Evolutionary conservation across 2,329 filamentous ascomycete species (phyloP), one percentile per base, ranked within the genome.

Genomic region (Didymella arachidicola): DNA sequence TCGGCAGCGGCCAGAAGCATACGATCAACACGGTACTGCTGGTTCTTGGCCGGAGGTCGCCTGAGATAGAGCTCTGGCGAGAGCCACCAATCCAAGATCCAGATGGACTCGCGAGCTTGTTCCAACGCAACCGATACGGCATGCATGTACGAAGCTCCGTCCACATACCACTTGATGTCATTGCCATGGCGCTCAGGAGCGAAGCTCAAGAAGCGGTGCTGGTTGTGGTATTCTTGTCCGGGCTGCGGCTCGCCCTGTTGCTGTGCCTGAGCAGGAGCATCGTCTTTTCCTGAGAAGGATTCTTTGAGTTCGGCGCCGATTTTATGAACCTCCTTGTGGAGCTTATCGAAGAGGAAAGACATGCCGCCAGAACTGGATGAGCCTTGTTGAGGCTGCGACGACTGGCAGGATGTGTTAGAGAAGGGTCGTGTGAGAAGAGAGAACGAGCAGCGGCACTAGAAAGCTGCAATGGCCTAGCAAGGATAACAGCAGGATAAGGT

Each of bases 71-170:
- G 81, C 78, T 97, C 93, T 1, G 93, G 92, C 54, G 89, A 93
- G 64, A 96, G 78, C 92, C 93, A 96, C 92, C 83, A 95, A 73
- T 94, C 91, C 42, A 96, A 80, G 64, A 96, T 96, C 84, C 90
- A 93, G 67, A 96, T 89, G 41, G 85, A 90, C 67, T 94, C 87
- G 63, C 81, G 83, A 2, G 92, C 92, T 70, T 86, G 87, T 78
- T 95, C 89, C 49, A 96, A 79, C 2, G 93, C 92, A 62, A 89
- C 81, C 27, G 89, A 92, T 1, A 96, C 90, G 14, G 93, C 92
- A 83, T 88, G 93, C 80, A 96, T 93, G 74, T 96, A 95, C 4
- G 64, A 64, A 44, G 56, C 65, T 27, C 89, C 92, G 72, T 95
- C 91, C 18, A 95, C 90, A 77, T 90, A 93, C 91, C 92, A 96